Conservation (phyloP, 768 basidiomycete species). For the Kondoa subrosea region DNA sequence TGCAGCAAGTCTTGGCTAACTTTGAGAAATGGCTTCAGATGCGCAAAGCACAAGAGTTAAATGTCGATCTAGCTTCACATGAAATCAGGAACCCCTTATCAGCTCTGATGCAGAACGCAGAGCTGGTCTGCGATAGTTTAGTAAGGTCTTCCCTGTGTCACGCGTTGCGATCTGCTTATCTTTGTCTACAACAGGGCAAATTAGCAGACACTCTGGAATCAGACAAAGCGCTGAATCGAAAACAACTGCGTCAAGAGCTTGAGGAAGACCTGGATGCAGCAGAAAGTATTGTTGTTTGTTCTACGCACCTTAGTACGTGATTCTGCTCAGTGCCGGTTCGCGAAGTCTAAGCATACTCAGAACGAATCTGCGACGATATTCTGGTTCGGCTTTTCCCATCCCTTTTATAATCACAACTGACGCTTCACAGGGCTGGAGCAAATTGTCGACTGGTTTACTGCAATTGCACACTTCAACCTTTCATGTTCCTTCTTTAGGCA, state of each 20-base stretch:
- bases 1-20: no score
- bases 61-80: conserved; percentile 19
- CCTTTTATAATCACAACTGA: no score
- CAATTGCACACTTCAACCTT: neutral
- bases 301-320: conserved; percentile 18
- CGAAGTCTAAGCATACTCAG: no score
- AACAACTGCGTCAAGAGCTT: conserved; percentile 15
- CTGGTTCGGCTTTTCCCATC: no score
- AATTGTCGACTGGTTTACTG: neutral
- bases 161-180: neutral
- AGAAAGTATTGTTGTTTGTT: conserved; percentile 22
- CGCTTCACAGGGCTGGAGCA: conserved; percentile 1
- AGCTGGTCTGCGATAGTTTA: neutral
- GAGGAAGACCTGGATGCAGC: conserved; percentile 20
- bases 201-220: conserved; percentile 12
- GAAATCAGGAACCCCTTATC: conserved; percentile 21
- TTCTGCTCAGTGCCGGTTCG: no score
- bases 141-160: no score
- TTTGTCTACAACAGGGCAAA: conserved; percentile 16
- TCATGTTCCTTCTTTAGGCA: neutral
- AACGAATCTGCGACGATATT: neutral
- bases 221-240: neutral
- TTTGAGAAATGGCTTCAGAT: neutral
- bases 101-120: conserved; percentile 23
- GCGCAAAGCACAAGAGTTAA: neutral